Evolutionary conservation across 495 filamentous ascomycete genomes (phyloP).

Genomic region (Xylaria intraflava): DNA sequence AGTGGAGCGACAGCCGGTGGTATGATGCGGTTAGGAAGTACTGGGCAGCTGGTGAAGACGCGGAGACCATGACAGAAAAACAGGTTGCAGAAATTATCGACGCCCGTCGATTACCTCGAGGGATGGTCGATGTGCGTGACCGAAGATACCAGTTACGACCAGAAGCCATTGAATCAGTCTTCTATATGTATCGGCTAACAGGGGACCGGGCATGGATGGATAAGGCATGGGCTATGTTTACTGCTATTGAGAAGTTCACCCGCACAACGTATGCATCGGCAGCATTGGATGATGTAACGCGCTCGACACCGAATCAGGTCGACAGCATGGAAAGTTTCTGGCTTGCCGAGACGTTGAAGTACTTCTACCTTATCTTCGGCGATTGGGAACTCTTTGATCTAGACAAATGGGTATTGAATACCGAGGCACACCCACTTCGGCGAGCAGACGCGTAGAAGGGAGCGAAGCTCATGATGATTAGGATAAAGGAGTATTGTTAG

Average conservation of each 20-base stretch:
- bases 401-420: constrained; percentile 52
- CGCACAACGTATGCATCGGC: constrained; percentile 24
- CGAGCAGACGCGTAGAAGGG: constrained; percentile 27
- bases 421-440: constrained; percentile 71
- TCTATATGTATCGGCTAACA: constrained; percentile 55
- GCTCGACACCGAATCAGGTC: constrained; percentile 20
- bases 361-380: constrained; percentile 78
- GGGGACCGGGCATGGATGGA: constrained; percentile 47
- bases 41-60: constrained; percentile 20
- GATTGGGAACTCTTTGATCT: constrained; percentile 63
- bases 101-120: constrained; percentile 45
- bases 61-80: constrained; percentile 27
- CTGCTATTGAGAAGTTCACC: constrained; percentile 24
- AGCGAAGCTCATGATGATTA: not conserved
- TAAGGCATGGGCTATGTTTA: constrained; percentile 59
- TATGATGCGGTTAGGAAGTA: constrained; percentile 22
- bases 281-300: constrained; percentile 25
- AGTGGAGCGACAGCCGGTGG: constrained; percentile 28
- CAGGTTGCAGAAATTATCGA: constrained; percentile 37
- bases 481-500: not conserved
- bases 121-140: constrained; percentile 54
- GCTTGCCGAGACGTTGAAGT: constrained; percentile 71
- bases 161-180: constrained; percentile 60
- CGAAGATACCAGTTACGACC: constrained; percentile 62
- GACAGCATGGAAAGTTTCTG: constrained; percentile 51